These are phyloP conservation scores for Penium margaritaceum DNA, from an alignment of 139 green algal species.

Conservation along the genomic window DNA sequence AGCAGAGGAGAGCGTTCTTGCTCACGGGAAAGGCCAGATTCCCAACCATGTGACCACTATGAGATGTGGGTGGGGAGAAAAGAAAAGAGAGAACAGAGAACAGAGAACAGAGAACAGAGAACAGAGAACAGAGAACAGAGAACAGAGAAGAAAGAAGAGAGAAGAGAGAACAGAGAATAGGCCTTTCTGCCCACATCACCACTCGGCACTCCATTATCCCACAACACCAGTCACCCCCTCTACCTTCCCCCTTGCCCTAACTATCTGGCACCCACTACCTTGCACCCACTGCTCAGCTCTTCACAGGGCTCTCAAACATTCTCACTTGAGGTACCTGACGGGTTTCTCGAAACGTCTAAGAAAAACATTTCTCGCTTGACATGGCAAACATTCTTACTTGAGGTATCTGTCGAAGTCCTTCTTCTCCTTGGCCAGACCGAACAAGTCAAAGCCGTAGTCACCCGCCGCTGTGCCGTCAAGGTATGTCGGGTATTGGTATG, in stretches of 20 bases:
- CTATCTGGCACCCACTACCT: neutral
- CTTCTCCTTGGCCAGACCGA: slow-evolving; percentile 9
- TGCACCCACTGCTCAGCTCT: neutral
- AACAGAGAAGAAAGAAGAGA: neutral
- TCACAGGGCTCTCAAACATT: neutral
- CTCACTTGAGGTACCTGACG: neutral
- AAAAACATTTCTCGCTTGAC: neutral
- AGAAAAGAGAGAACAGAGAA: no score
- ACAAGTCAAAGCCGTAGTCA: slow-evolving; percentile 47
- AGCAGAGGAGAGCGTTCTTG: neutral
- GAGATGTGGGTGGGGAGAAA: neutral
- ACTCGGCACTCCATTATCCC: neutral
- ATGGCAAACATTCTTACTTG: slow-evolving; percentile 24
- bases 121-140: neutral
- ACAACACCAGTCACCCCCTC: neutral
- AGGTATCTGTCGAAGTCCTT: slow-evolving; percentile 15
- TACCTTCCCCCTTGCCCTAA: neutral
- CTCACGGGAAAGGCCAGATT: no score
- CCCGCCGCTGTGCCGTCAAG: slow-evolving; percentile 33
- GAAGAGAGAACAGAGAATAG: neutral
- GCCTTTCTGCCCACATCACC: neutral
- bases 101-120: no score
- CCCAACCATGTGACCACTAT: no score
- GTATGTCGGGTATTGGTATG: neutral
- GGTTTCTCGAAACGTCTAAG: neutral